Evolutionary conservation across 2,329 filamentous ascomycete species (phyloP), one percentile per base, ranked within the genome.

Genomic region (Stemphylium lycopersici): DNA sequence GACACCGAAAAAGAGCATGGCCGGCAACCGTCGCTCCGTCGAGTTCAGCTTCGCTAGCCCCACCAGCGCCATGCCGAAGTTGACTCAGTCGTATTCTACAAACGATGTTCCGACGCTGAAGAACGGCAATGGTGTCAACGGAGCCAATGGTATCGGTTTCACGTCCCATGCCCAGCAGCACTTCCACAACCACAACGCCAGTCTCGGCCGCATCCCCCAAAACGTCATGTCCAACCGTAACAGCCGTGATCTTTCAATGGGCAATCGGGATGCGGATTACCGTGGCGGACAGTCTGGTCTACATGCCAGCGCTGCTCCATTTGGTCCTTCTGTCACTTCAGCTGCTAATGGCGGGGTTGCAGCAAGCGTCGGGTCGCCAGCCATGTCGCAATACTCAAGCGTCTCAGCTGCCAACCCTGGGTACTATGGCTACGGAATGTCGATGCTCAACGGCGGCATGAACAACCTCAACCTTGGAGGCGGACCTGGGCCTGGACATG

Each of bases 81-180:
- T 96, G 53, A 90, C 93, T 76, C 88, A 90, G 39, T 97, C 93
- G 0, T 97, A 90, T 78, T 97, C 95, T 8, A 87, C 91, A 48
- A 95, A 90, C 74, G 93, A 98, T 69, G 83, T 97, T 16, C 90
- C 92, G 4, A 96, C 92, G 6, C 81, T 92, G 69, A 96, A 95
- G 83, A 88, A 82, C 62, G 80, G 84, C 48, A 83, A 84, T 49
- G 81, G 78, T 42, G 75, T 80, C 44, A 78, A 82, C 42, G 65
- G 70, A 32, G 46, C 58, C 32, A 71, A 70, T 46, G 59, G 66
- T 26, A 46, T 53, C 5, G 61, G 68, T 20, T 70, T 74, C 57
- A 74, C 71, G 47, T 90, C 80, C 4, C 82, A 86, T 58, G 80
- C 82, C 46, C 83, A 87, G 67, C 81, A 84, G 59, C 80, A 82